Evolutionary conservation across 75 land plant species (phyloP), one percentile per base, ranked within the genome.

Genomic region (Selaginella tamariscina): DNA sequence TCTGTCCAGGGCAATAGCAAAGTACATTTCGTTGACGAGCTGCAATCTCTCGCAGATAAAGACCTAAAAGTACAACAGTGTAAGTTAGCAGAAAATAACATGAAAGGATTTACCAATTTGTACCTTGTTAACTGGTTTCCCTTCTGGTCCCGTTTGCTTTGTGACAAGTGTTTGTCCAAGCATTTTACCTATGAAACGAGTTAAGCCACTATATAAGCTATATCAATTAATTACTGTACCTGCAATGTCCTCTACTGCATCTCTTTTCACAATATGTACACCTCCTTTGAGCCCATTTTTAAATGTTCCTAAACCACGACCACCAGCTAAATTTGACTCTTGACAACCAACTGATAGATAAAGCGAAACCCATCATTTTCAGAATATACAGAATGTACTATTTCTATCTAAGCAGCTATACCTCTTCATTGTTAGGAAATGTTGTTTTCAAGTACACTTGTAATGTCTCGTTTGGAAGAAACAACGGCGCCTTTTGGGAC

Each of bases 11-110:
- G 87, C 94, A 71, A 95, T 95, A 59, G 97, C 91, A 66, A 95
- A 95, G 80, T 95, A 95, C 99, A 95, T 95, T 73, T 95, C 99
- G 72, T 95, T 95, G 55, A 81, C 88, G 39, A 95, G 85, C 0
- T 87, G 82, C 44, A 95, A 69, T 68, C 85, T 95, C 57, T 95
- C 79, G 68, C 97, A 90, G 65, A 95, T 54, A 67, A 93, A 95
- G 65, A 95, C 89, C 99, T 95, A 70, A 74, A 30, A 59, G 73
- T 59, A 62, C 29, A 56, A 76, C 66, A 65, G 24, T 65, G 21
- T 24, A 9, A 21, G 22, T 9, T 11, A 21, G 2, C 21, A 26
- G 26, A 5, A 59, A 59, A 59, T 59, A 11, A 9, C 21, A 9
- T 39, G 49, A 39, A 15, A 5, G 49, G 49, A 2, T 65, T 65